These are phyloP conservation scores for Vitis hybrid DNA, from an alignment of 177 flowering plant species.

Conservation along the genomic window DNA sequence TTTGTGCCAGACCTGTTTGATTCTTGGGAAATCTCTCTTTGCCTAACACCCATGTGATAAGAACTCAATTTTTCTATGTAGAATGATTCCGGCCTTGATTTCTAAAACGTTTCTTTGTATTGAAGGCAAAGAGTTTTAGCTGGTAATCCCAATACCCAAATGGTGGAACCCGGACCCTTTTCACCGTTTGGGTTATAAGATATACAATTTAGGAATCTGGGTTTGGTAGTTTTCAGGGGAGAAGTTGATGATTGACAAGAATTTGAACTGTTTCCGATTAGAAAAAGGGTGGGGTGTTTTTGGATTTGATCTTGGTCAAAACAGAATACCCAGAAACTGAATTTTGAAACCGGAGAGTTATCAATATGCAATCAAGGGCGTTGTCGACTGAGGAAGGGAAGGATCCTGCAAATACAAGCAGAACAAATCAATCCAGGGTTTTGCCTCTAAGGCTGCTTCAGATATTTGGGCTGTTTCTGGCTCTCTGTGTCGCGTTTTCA, in stretches of 20 bases:
- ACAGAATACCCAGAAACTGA: conserved; percentile 7
- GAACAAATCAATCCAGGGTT: conserved; percentile 23
- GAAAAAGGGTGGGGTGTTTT: neutral
- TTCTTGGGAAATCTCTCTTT: neutral
- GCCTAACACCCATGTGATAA: neutral
- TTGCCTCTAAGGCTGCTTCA: conserved; percentile 33
- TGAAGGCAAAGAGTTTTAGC: no score
- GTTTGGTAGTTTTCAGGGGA: neutral
- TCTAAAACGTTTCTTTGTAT: no score
- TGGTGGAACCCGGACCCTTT: neutral
- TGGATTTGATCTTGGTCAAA: conserved; percentile 6
- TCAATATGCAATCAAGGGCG: conserved; percentile 30
- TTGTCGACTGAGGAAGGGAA: conserved; percentile 38
- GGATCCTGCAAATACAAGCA: conserved; percentile 20
- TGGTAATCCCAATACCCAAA: neutral
- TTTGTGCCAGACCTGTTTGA: neutral
- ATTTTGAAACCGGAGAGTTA: neutral
- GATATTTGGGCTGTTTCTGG: conserved; percentile 30
- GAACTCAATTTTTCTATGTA: neutral
- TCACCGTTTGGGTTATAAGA: no score
- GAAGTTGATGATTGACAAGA: neutral
- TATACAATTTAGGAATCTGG: conserved; percentile 5
- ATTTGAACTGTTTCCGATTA: neutral
- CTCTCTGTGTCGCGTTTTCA: conserved; percentile 30
- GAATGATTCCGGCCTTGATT: no score